Percentiles rank a stretch among this genome's conserved stretches.
Evolutionary conservation across 192 early-diverging fungal genomes (phyloP).

Genomic region (Cetraspora pellucida): DNA sequence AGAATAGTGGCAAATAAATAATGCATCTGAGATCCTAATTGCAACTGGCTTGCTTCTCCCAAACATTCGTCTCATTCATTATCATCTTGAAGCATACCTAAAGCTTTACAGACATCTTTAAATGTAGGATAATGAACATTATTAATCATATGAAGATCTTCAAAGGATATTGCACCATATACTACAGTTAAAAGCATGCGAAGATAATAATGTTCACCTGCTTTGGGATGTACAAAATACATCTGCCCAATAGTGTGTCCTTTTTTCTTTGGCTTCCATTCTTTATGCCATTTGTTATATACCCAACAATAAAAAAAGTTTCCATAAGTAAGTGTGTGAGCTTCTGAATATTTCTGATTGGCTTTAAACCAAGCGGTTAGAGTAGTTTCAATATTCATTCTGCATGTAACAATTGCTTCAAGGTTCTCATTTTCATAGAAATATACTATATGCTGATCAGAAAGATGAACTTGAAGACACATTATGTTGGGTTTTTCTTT

Average conservation of each 20-base stretch:
- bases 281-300: not conserved
- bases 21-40: conserved; percentile 32
- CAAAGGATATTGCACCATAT: conserved; percentile 30
- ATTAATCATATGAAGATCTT: too few species aligned
- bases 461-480: too few species aligned
- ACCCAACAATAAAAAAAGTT: conserved; percentile 31
- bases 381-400: not conserved
- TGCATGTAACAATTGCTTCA: conserved; percentile 2
- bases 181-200: conserved; percentile 32
- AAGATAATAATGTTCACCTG: conserved; percentile 39
- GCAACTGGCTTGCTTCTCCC: conserved; percentile 23
- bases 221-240: conserved; percentile 25
- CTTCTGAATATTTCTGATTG: conserved; percentile 15
- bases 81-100: conserved; percentile 37
- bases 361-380: conserved; percentile 35
- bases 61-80: conserved; percentile 35
- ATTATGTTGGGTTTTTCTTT: too few species aligned
- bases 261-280: conserved; percentile 21
- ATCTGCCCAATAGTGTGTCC: conserved; percentile 30
- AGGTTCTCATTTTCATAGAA: conserved; percentile 23
- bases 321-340: conserved; percentile 1
- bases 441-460: too few species aligned
- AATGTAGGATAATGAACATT: conserved; percentile 21
- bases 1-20: conserved; percentile 28
- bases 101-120: conserved; percentile 34